Base-by-base conservation (phyloP, 1,139 yeast species). In the Yamadazyma triangularis region DNA sequence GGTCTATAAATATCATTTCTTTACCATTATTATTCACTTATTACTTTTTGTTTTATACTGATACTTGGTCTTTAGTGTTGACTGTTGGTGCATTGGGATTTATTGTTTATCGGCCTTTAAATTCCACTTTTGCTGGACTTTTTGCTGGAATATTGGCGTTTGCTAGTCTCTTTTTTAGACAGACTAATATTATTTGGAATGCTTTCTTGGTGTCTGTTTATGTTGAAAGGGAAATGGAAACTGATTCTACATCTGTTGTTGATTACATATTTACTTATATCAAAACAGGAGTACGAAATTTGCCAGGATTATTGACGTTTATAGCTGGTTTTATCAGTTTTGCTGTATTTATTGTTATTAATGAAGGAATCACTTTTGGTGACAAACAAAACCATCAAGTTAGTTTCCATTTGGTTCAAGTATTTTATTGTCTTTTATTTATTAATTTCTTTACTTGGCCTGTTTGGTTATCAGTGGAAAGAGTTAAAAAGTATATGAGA, bases 151-250 rank as follows among this genome's bases (percentile, higher is more conserved):
- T 70, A 1, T 46, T 75, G 15, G 83, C 79, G 0, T 68, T 77
- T 22, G 24, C 64, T 5, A 79, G 89, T 49, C 62, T 91, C 27
- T 63, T 76, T 55, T 80, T 91, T 48, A 73, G 98, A 41, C 98
- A 91, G 49, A 93, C 98, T 0, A 91, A 91, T 47, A 79, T 91
- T 23, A 64, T 88, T 0, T 91, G 98, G 98, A 68, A 79, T 5
- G 78, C 73, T 0, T 81, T 83, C 42, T 62, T 80, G n/a, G 51
- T 75, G 34, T 64, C 74, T 0, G 58, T 77, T 2, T 58, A 76
- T n/a, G 53, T 82, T 18, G 87, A 81, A 42, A 54, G 69, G n/a
- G n/a, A n/a, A 12, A 10, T 30, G 18, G 32, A 26, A 2, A 15
- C 23, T 9, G 14, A 8, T 2, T 20, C 23, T 65, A 27, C 54